Evolutionary conservation across 2,329 filamentous ascomycete species (phyloP).

Genomic region (Cucurbitaria berberidis): DNA sequence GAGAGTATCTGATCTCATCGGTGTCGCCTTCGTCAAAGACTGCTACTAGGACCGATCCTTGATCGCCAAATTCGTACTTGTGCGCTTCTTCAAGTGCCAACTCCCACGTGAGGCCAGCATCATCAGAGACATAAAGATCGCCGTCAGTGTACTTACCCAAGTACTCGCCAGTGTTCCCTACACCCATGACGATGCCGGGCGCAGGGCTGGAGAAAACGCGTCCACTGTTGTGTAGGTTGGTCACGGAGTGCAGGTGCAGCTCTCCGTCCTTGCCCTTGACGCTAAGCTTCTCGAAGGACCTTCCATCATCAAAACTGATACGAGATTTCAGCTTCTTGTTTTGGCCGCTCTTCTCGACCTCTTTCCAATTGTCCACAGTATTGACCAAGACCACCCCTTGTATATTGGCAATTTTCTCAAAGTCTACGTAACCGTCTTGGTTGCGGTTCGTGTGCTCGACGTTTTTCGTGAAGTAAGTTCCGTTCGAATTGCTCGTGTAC

Average conservation of each 20-base stretch:
- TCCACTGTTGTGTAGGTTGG: conserved; percentile 79
- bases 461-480: conserved; percentile 93
- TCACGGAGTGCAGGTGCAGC: conserved; percentile 92
- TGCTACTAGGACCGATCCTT: conserved; percentile 86
- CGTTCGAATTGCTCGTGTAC: conserved; percentile 96
- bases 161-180: conserved; percentile 83
- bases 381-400: conserved; percentile 94
- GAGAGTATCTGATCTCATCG: conserved; percentile 74
- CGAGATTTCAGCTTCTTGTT: conserved; percentile 75
- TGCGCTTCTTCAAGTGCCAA: conserved; percentile 78
- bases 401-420: conserved; percentile 90
- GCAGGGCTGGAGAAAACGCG: conserved; percentile 92
- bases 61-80: conserved; percentile 95
- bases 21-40: conserved; percentile 71
- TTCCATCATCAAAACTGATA: conserved; percentile 95
- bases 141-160: conserved; percentile 75
- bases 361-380: conserved; percentile 82
- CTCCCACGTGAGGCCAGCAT: conserved; percentile 87
- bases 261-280: conserved; percentile 67
- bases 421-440: conserved; percentile 78
- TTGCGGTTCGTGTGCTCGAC: conserved; percentile 92
- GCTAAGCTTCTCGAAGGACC: conserved; percentile 79
- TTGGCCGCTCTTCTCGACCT: conserved; percentile 62
- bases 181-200: conserved; percentile 90
- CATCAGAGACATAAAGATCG: conserved; percentile 85